Base-by-base conservation (phyloP, 2,329 filamentous ascomycete species). In the Exophiala viscosa region DNA sequence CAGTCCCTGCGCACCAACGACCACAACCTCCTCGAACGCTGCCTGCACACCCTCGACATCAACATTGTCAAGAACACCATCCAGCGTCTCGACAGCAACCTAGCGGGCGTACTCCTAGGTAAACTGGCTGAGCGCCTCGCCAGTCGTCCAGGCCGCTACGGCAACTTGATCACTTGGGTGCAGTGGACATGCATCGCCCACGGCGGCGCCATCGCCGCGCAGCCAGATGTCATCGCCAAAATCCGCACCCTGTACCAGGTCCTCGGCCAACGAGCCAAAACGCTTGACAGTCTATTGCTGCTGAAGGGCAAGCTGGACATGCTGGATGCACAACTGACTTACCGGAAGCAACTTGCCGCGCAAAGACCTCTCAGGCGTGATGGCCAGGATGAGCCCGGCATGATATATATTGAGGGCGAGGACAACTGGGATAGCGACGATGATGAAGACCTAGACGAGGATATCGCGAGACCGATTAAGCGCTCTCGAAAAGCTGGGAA, bases 301-400 rank as follows among this genome's bases (percentile, higher is more conserved):
- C 79, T 99, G 55, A 96, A 96, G 75, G 93, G 93, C 18, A 96
- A 96, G 71, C 79, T 99, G 31, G 92, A 97, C 67, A 89, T 99
- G 82, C 79, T 97, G 44, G 87, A 93, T 64, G 86, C 89, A 5
- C 93, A 99, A 72, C 85, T 97, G 69, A 83, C 88, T 63, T 74
- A 96, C 63, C 80, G 93, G 45, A 83, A 83, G 64, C 82, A 80
- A 56, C 83, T 90, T 70, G 49, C 46, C 14, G 52, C 54, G 1
- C 83, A 86, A 64, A 78, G 73, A 44, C 67, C 69, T 4, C 63
- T 65, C 11, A 71, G 73, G 39, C 76, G 77, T 1, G 84, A 86
- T 35, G 85, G 89, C 58, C 82, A 83, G n/a, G 83, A 79, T 15
- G 79, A 95, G 3, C 57, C 57, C 11, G 54, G 54, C 10, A 54